Conservation (phyloP, 768 basidiomycete species). For the Boletus subparvulus region DNA sequence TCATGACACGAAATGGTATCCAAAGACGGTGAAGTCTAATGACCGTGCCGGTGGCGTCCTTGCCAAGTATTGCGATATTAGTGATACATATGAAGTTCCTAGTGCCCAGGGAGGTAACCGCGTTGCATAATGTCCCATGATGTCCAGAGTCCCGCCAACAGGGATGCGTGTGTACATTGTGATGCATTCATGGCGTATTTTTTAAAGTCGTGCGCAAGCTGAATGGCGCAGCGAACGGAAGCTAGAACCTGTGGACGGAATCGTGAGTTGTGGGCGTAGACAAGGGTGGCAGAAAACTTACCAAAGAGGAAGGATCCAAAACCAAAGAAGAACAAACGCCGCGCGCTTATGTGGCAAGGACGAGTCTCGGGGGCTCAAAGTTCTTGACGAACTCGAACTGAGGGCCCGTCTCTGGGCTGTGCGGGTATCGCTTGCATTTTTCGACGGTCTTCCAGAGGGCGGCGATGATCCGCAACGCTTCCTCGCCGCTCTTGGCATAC, state of each 20-base stretch:
- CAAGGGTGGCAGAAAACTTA: background rate
- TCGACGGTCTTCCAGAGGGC: slow-evolving; percentile 73
- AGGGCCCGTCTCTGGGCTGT: slow-evolving; percentile 77
- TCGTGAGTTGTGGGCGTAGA: background rate
- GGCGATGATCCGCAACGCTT: slow-evolving; percentile 64
- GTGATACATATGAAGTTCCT: slow-evolving; percentile 20
- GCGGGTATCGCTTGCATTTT: slow-evolving; percentile 72
- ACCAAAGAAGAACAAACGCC: background rate
- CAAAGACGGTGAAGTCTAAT: background rate
- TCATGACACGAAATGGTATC: slow-evolving; percentile 17
- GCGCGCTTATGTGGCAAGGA: background rate
- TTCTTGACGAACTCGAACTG: slow-evolving; percentile 74
- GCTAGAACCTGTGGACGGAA: slow-evolving; percentile 1
- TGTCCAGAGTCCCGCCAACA: slow-evolving; percentile 16
- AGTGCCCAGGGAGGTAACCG: background rate
- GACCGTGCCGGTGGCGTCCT: slow-evolving; percentile 5
- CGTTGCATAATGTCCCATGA: background rate
- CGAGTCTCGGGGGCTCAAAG: slow-evolving; percentile 34
- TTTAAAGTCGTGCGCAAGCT: background rate
- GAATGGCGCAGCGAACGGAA: background rate
- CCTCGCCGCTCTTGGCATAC: slow-evolving; percentile 57
- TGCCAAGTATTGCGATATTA: slow-evolving; percentile 18
- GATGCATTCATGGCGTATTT: slow-evolving; percentile 18
- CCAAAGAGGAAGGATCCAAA: background rate
- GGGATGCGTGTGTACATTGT: slow-evolving; percentile 31